Base-by-base conservation (phyloP, 2,329 filamentous ascomycete species). In the Parasarocladium wereldwijsianum region DNA sequence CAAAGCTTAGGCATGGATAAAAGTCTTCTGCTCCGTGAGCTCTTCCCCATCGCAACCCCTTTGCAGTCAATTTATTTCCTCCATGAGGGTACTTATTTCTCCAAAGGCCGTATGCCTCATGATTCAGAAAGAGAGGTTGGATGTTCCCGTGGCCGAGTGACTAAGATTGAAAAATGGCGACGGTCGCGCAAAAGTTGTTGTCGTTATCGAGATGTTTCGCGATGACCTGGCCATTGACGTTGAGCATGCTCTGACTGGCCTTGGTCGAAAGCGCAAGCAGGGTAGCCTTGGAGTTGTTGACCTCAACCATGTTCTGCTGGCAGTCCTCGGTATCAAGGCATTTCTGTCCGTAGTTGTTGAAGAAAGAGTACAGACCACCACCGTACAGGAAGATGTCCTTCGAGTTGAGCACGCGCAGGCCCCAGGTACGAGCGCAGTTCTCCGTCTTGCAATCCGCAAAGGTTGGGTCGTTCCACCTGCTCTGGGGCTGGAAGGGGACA, bases 341-440 rank as follows among this genome's bases (percentile, higher is more conserved):
- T n/a, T 34, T 32, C 30, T 34, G 22, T 26, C 27, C 44, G 49
- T 72, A 73, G 49, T 68, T 62, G 41, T 65, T 55, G 54, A 72
- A 75, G 56, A 71, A 75, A 29, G 53, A 61, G 47, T 75, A 75
- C 4, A 71, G 39, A 0, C 69, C 70, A 0, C 58, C 61, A 7
- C 66, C 62, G 33, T 73, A 66, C 12, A 64, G 43, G 17, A 58
- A 43, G 15, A 73, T 52, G 33, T 60, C 51, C 5, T 45, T 43
- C 3, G 57, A 62, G 34, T 64, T 52, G 18, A 69, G 38, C 31
- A 72, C 57, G 3, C 66, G 57, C 8, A 73, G 40, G 11, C 57
- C 66, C 62, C 64, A 70, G 5, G 60, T 58, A 8, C 47, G 42
- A 34, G 49, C 51, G 8, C 27, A 23, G 14, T 36, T 34, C 18